These are phyloP conservation scores for Ceratobasidium sp. DNA, from an alignment of 1,284 basidiomycete species.

Conservation along the genomic window DNA sequence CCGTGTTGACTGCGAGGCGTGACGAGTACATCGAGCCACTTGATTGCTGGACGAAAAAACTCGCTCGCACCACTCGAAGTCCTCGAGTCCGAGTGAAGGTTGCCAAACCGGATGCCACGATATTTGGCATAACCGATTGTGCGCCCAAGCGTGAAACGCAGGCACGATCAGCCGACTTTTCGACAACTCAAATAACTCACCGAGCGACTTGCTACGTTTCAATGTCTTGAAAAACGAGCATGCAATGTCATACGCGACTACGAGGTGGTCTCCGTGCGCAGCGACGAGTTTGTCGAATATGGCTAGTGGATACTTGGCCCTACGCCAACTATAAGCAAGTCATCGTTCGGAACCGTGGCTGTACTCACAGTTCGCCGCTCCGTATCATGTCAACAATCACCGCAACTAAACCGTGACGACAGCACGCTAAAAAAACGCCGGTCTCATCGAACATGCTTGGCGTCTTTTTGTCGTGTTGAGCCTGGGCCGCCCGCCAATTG, in stretches of 20 bases:
- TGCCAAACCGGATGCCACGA: conserved; percentile 54
- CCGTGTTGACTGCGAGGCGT: conserved; percentile 55
- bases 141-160: conserved; percentile 58
- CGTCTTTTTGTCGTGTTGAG: conserved; percentile 56
- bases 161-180: conserved; percentile 50
- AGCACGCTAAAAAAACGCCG: conserved; percentile 57
- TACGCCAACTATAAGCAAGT: conserved; percentile 46
- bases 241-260: conserved; percentile 58
- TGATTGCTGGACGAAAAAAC: conserved; percentile 55
- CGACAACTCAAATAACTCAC: conserved; percentile 23
- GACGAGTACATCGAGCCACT: conserved; percentile 53
- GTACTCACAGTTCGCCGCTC: conserved; percentile 57
- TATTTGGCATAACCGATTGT: conserved; percentile 55
- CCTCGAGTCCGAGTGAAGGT: conserved; percentile 54
- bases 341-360: background rate
- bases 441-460: conserved; percentile 57
- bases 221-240: conserved; percentile 57
- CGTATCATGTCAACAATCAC: conserved; percentile 53
- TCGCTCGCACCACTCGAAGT: conserved; percentile 56
- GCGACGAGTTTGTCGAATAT: conserved; percentile 53
- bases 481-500: conserved; percentile 57
- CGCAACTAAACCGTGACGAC: conserved; percentile 54
- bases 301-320: conserved; percentile 55
- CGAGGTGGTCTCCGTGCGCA: conserved; percentile 47
- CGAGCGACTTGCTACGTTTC: conserved; percentile 49